A percentile compares a stretch with the other conserved stretches of the same genome.
phyloP scores from a whole-genome alignment of 148 eudicot genomes.

The Bassia scoparia region DNA sequence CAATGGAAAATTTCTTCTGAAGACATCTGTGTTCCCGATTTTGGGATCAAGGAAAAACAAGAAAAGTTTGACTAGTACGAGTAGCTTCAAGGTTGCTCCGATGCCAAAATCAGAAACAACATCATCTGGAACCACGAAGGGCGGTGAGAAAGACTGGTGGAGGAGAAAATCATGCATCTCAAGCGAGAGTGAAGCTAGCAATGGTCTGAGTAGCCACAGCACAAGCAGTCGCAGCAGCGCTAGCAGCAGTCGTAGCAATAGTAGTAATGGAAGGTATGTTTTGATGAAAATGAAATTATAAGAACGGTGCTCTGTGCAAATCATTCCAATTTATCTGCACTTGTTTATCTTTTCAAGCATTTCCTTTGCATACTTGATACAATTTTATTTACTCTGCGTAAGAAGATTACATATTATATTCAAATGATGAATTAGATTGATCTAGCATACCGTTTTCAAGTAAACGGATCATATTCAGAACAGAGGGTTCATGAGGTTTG shows the following conservation, averaged over 20 bases:
- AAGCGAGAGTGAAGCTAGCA: slow-evolving; percentile 40
- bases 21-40: slow-evolving; percentile 55
- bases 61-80: slow-evolving; percentile 25
- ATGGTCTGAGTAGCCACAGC: slow-evolving; percentile 26
- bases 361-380: neutral
- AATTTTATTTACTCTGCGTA: neutral
- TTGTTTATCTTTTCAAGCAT: neutral
- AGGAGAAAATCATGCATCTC: slow-evolving; percentile 48
- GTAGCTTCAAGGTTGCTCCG: slow-evolving; percentile 43
- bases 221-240: slow-evolving; percentile 29
- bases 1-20: slow-evolving; percentile 52
- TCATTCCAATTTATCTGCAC: neutral
- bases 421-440: neutral
- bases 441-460: neutral
- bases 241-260: slow-evolving; percentile 34
- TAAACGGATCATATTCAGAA: neutral
- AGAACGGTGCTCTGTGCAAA: neutral
- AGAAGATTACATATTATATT: neutral
- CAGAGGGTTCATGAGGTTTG: neutral
- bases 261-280: slow-evolving; percentile 36
- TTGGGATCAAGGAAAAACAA: slow-evolving; percentile 36
- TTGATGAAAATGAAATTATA: neutral
- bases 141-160: slow-evolving; percentile 68
- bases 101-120: slow-evolving; percentile 24
- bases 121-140: slow-evolving; percentile 19